Evolutionary conservation across 2,329 filamentous ascomycete species (phyloP).

Genomic region (Microdochium nivale): DNA sequence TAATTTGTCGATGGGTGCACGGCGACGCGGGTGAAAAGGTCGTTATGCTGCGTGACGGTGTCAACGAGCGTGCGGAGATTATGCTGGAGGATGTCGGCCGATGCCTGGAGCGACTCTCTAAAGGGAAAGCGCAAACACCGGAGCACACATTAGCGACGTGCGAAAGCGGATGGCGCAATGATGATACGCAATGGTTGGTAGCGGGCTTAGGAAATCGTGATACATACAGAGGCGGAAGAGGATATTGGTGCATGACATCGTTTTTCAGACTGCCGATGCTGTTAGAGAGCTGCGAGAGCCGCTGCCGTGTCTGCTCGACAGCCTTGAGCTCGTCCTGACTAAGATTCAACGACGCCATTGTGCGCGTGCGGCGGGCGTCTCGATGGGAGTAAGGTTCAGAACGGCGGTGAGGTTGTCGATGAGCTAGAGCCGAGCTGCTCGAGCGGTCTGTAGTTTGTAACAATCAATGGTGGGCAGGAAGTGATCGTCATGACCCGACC

Average conservation of each 20-base stretch:
- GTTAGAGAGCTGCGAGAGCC: slow-evolving; percentile 59
- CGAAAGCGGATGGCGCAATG: neutral
- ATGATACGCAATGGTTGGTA: neutral
- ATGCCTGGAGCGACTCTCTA: slow-evolving; percentile 65
- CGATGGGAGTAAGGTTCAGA: neutral
- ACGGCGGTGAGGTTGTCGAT: neutral
- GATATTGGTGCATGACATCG: slow-evolving; percentile 53
- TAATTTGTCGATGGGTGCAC: slow-evolving; percentile 70
- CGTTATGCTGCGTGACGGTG: slow-evolving; percentile 54
- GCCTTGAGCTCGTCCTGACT: slow-evolving; percentile 54
- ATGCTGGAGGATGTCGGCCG: slow-evolving; percentile 60
- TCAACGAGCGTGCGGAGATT: slow-evolving; percentile 61
- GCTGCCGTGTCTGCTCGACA: slow-evolving; percentile 62
- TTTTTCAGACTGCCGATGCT: slow-evolving; percentile 56
- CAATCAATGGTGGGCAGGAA: too few relatives aligned
- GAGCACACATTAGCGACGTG: too few relatives aligned
- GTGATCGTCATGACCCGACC: neutral
- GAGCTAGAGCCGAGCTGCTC: neutral
- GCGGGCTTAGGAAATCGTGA: neutral
- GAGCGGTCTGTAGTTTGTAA: too few relatives aligned
- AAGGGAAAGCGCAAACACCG: too few relatives aligned
- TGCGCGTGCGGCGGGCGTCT: neutral
- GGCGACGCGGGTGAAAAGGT: slow-evolving; percentile 61
- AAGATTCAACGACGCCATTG: slow-evolving; percentile 38
- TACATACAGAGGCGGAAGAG: slow-evolving; percentile 57